Evolutionary conservation across 495 filamentous ascomycete genomes (phyloP), one percentile per base, ranked within the genome.

Genomic region (Terfezia claveryi): DNA sequence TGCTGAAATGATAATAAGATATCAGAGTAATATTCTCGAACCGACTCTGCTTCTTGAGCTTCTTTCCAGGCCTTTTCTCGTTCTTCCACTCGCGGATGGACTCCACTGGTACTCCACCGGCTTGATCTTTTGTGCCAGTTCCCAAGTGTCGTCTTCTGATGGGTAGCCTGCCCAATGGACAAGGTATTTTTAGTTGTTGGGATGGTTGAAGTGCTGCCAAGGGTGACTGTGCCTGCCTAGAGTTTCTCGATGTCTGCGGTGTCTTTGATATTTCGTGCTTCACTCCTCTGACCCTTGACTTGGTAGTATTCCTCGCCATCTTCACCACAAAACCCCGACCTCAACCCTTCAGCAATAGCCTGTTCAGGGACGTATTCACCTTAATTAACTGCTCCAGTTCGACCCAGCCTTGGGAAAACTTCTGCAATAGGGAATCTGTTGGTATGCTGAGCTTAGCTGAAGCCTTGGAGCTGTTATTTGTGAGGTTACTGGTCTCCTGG

Each of bases 81-180:
- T 20, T 46, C 41, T 46, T 20, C 41, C 41, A 46, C 12, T 14
- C 12, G 14, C 3, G 41, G 17, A 46, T 46, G 14, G 4, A 14
- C 4, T 14, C 17, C 4, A 14, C 17, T 14, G 41, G 41, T 20
- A 46, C 41, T 14, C 41, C 41, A 14, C 41, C 41, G 4, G 12
- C 0, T 20, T 20, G 14, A 46, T 20, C 41, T 32, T 32, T 32
- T 32, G 27, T 14, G 41, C 14, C 12, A 20, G 49, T 52, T 63
- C 62, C 62, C 62, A 64, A 2, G 55, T 61, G 57, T 64, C 62
- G 38, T 64, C 62, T 37, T 64, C 62, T 37, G 53, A 52, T 12
- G 59, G 55, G 54, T 54, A 64, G 11, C 62, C 62, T 5, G 41
- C 55, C 58, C 59, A 57, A 54, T 58, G 56, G 23, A 64, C 62